phyloP scores from a whole-genome alignment of 371 early-diverging fungal genomes.

The Nosema muscidifuracis region DNA sequence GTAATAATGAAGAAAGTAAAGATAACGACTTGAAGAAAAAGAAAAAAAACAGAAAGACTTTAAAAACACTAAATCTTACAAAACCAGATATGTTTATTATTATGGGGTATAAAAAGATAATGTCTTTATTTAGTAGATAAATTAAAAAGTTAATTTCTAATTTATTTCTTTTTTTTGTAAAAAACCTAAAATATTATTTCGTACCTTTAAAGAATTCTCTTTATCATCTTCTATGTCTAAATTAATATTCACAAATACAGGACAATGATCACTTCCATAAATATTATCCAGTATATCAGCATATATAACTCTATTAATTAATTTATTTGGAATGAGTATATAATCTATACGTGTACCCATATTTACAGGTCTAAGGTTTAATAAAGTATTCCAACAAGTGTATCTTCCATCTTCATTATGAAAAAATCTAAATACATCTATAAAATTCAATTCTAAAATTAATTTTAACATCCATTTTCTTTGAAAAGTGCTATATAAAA shows the following conservation, averaged over 20 bases:
- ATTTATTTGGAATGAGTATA: slow-evolving; percentile 66
- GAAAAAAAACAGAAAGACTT: neutral
- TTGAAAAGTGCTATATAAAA: slow-evolving; percentile 67
- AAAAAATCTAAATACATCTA: slow-evolving; percentile 64
- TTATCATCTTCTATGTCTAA: slow-evolving; percentile 12
- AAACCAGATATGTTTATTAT: neutral
- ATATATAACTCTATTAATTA: slow-evolving; percentile 65
- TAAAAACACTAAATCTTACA: neutral
- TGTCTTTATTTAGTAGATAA: neutral
- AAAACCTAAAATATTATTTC: slow-evolving; percentile 31
- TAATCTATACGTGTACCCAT: slow-evolving; percentile 72
- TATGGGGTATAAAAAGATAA: neutral
- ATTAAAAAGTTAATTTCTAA: neutral
- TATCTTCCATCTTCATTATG: slow-evolving; percentile 57
- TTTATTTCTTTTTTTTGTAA: neutral
- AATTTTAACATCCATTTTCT: slow-evolving; percentile 69
- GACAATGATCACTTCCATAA: slow-evolving; percentile 80
- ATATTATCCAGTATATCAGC: slow-evolving; percentile 67
- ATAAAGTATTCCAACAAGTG: slow-evolving; percentile 69
- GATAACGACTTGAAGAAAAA: neutral
- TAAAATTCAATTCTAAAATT: slow-evolving; percentile 51
- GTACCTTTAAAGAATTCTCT: slow-evolving; percentile 7
- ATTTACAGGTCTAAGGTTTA: slow-evolving; percentile 64
- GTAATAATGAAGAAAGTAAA: neutral
- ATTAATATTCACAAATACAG: slow-evolving; percentile 67